These are phyloP conservation scores for Comarum palustre DNA, from an alignment of 306 rosid genomes.

Conservation along the genomic window DNA sequence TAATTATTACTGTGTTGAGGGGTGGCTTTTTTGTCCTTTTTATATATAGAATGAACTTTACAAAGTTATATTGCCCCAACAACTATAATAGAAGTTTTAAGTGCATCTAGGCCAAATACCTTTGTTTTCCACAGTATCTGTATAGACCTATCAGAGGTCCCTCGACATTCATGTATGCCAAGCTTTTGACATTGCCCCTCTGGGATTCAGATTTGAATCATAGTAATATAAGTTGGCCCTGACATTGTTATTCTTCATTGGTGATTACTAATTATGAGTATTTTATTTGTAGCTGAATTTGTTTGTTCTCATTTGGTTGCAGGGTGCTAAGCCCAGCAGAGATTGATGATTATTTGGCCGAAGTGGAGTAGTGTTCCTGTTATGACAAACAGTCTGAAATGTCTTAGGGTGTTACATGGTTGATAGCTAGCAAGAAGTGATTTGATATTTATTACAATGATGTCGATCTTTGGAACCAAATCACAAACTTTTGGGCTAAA, in stretches of 20 bases:
- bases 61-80: not conserved
- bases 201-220: not conserved
- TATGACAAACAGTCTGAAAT: not conserved
- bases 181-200: not conserved
- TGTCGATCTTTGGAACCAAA: not conserved
- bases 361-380: slow-evolving; percentile 66
- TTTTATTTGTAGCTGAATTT: slow-evolving; percentile 1
- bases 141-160: not conserved
- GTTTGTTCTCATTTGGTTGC: slow-evolving; percentile 34
- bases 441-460: not conserved
- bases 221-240: not conserved
- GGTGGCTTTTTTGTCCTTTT: not conserved
- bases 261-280: not conserved
- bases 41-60: not conserved
- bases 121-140: not conserved
- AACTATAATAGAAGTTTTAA: not conserved
- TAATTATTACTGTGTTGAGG: not conserved
- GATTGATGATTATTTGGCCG: slow-evolving; percentile 91
- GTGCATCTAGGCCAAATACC: not conserved
- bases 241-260: not conserved
- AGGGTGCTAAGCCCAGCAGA: slow-evolving; percentile 94
- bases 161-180: not conserved
- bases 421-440: not conserved
- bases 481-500: not conserved
- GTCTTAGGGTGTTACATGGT: slow-evolving; percentile 1